These are phyloP conservation scores for Bipolaris victoriae DNA, from an alignment of 2,329 filamentous ascomycete species.

Conservation along the genomic window DNA sequence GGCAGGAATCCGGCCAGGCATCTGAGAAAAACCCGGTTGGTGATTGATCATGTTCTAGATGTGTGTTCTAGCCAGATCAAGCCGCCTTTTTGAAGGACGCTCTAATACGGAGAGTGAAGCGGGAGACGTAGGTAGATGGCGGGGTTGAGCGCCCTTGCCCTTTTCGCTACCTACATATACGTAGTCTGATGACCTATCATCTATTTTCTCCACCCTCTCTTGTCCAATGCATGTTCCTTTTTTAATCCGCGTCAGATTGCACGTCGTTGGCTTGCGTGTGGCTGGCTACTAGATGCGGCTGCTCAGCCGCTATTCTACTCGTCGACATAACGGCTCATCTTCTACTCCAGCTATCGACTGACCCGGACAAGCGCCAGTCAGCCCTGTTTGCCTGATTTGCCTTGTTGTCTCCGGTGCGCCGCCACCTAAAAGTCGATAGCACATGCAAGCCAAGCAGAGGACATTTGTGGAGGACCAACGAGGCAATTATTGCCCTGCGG, in stretches of 20 bases:
- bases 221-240: neutral
- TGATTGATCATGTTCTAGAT: constrained; percentile 2
- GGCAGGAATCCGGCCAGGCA: neutral
- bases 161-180: neutral
- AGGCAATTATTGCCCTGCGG: constrained; percentile 2
- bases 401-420: constrained; percentile 13
- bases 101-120: constrained; percentile 14
- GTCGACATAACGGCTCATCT: neutral
- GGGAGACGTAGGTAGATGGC: neutral
- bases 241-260: neutral
- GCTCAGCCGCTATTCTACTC: neutral
- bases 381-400: constrained; percentile 31
- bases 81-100: constrained; percentile 2
- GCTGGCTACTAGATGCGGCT: neutral
- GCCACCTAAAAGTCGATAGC: constrained; percentile 15
- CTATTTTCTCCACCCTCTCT: neutral
- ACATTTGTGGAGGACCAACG: constrained; percentile 7
- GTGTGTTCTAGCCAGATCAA: neutral
- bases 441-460: constrained; percentile 15
- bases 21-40: neutral
- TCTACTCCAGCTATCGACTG: neutral
- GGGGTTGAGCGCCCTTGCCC: constrained; percentile 5
- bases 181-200: neutral
- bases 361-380: constrained; percentile 9
- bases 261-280: neutral